Conservation (phyloP, 2,329 filamentous ascomycete genomes). For the Microsporum ferrugineum region DNA sequence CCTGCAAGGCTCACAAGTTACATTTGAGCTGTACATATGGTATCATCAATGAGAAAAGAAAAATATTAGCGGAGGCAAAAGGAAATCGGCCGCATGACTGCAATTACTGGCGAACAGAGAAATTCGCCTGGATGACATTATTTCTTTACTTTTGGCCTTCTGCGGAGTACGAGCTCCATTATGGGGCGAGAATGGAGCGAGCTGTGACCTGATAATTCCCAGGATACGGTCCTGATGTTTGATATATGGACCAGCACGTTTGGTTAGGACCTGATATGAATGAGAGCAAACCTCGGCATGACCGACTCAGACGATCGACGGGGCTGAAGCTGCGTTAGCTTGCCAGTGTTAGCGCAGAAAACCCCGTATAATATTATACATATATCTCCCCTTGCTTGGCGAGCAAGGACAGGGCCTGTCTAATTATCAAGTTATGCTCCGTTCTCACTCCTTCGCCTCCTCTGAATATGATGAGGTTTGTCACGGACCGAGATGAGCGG, state of each 20-base stretch:
- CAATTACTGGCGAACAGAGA: not conserved
- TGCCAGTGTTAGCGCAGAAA: not conserved
- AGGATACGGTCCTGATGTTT: not conserved
- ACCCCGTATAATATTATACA: not conserved
- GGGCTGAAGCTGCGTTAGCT: not conserved
- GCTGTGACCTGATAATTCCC: not conserved
- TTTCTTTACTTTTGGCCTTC: no score
- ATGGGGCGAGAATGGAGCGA: not conserved
- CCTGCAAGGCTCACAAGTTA: not conserved
- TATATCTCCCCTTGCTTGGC: conserved; percentile 2
- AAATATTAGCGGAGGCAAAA: not conserved
- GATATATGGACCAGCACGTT: not conserved
- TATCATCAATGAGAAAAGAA: not conserved
- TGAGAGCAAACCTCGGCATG: not conserved
- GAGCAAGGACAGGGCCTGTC: not conserved
- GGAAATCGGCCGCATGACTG: not conserved
- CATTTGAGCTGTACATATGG: not conserved
- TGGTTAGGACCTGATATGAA: not conserved
- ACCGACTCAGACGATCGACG: conserved; percentile 2
- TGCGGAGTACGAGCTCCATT: no score
- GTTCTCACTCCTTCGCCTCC: not conserved
- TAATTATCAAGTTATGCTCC: not conserved
- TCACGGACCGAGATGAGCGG: conserved; percentile 4
- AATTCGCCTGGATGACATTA: not conserved
- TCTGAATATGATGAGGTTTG: not conserved